phyloP scores from a whole-genome alignment of 2,329 filamentous ascomycete species.

The Microthyrium microscopicum region DNA sequence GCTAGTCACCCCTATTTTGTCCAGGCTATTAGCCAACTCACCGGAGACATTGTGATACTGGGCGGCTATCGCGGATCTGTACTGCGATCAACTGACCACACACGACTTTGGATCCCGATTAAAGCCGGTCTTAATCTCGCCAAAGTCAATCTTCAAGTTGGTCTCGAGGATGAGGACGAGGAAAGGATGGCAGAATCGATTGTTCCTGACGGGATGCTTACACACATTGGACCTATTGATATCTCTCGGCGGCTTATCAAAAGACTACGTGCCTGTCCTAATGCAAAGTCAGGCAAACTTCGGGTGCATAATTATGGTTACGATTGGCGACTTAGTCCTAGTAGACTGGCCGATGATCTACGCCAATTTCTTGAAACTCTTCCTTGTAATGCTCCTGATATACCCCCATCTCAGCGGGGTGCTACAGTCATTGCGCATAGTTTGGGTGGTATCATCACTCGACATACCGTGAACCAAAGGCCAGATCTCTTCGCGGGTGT shows the following conservation, averaged over 20 bases:
- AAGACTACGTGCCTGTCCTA: slow-evolving; percentile 56
- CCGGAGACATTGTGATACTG: slow-evolving; percentile 73
- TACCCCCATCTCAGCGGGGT: slow-evolving; percentile 40
- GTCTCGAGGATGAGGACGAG: slow-evolving; percentile 65
- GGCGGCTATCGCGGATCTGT: slow-evolving; percentile 85
- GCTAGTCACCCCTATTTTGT: slow-evolving; percentile 33
- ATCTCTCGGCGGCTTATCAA: slow-evolving; percentile 72
- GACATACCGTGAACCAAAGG: slow-evolving; percentile 70
- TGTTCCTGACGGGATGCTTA: slow-evolving; percentile 73
- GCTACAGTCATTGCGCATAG: slow-evolving; percentile 75
- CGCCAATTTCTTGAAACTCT: slow-evolving; percentile 56
- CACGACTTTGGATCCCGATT: slow-evolving; percentile 87
- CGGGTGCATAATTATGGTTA: slow-evolving; percentile 85
- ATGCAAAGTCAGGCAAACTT: slow-evolving; percentile 52
- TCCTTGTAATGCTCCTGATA: slow-evolving; percentile 51
- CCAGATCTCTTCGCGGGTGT: slow-evolving; percentile 79
- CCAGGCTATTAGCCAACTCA: slow-evolving; percentile 48
- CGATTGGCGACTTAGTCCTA: slow-evolving; percentile 81
- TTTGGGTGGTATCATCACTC: slow-evolving; percentile 71
- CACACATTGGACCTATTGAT: slow-evolving; percentile 80
- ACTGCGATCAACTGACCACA: slow-evolving; percentile 67
- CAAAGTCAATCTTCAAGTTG: slow-evolving; percentile 82
- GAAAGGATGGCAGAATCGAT: slow-evolving; percentile 70
- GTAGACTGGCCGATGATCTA: slow-evolving; percentile 55
- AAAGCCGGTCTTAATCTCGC: slow-evolving; percentile 84